Percentiles rank a stretch among this genome's conserved stretches.
Conservation (phyloP, 2,329 filamentous ascomycete genomes). For the Corinectria fuckeliana region DNA sequence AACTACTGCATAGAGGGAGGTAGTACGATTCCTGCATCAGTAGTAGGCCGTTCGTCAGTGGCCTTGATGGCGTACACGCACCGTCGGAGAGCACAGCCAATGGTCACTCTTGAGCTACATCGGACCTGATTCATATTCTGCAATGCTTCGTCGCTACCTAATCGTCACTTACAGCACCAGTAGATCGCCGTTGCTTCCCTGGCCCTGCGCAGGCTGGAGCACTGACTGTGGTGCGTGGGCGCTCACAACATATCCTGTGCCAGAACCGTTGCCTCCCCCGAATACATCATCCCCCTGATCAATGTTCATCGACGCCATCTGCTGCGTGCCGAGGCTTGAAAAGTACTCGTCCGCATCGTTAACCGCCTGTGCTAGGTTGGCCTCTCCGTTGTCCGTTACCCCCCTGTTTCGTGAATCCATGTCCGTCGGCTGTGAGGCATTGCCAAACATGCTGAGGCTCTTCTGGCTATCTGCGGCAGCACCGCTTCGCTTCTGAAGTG, state of each 20-base stretch:
- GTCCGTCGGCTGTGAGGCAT: slow-evolving; percentile 57
- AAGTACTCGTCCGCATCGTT: slow-evolving; percentile 92
- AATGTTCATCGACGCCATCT: slow-evolving; percentile 75
- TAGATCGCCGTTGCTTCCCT: slow-evolving; percentile 73
- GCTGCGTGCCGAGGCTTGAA: slow-evolving; percentile 73
- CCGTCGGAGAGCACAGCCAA: neutral
- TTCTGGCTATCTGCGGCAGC: slow-evolving; percentile 63
- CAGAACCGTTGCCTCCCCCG: slow-evolving; percentile 62
- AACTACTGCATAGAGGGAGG: neutral
- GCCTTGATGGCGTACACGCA: neutral
- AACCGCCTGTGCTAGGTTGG: slow-evolving; percentile 73
- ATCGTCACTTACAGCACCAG: slow-evolving; percentile 61
- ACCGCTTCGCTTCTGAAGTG: slow-evolving; percentile 76
- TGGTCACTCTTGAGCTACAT: slow-evolving; percentile 1
- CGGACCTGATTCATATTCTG: slow-evolving; percentile 16
- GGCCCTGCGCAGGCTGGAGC: slow-evolving; percentile 71
- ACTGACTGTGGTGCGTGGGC: slow-evolving; percentile 80
- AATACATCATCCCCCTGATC: slow-evolving; percentile 68
- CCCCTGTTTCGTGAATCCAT: slow-evolving; percentile 52
- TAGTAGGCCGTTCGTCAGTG: neutral
- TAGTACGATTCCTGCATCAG: neutral
- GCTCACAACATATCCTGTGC: slow-evolving; percentile 75
- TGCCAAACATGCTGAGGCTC: slow-evolving; percentile 64
- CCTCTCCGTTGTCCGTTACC: slow-evolving; percentile 38
- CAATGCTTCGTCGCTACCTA: slow-evolving; percentile 28